phyloP scores from a whole-genome alignment of 208 protist genomes.

The Porcisia hertigi region DNA sequence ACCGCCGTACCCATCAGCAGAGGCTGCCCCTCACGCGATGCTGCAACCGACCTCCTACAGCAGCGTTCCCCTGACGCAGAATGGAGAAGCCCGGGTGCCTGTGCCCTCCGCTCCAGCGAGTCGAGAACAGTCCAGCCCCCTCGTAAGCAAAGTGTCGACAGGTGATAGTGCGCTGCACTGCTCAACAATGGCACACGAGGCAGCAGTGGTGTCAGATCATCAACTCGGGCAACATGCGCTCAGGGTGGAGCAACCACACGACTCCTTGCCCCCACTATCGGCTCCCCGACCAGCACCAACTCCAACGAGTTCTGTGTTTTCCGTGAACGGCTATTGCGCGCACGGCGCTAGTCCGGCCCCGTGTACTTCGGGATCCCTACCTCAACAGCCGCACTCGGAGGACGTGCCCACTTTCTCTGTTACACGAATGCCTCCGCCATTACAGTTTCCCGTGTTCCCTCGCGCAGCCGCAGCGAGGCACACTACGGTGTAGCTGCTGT shows the following conservation, averaged over 20 bases:
- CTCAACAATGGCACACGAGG: background rate
- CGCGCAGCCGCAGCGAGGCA: conserved; percentile 16
- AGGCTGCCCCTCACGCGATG: background rate
- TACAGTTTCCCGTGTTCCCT: conserved; percentile 58
- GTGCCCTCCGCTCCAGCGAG: background rate
- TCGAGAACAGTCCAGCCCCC: background rate
- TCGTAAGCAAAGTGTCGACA: background rate
- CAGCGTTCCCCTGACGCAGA: background rate
- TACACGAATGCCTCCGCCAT: conserved; percentile 45
- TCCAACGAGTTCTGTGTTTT: background rate
- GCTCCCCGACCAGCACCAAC: no score
- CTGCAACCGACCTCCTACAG: background rate
- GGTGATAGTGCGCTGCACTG: background rate
- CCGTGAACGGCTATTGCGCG: background rate
- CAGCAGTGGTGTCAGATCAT: background rate
- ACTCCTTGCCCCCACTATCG: background rate
- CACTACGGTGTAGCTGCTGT: background rate
- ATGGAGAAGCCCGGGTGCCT: background rate
- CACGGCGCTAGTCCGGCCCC: background rate
- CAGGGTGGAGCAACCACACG: background rate
- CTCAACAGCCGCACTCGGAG: background rate
- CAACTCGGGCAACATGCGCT: background rate
- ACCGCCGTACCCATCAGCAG: background rate
- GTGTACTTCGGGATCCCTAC: background rate
- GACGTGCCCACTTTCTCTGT: conserved; percentile 1